Evolutionary conservation across 2,329 filamentous ascomycete genomes (phyloP).

Genomic region (Lasiodiplodia theobromae): DNA sequence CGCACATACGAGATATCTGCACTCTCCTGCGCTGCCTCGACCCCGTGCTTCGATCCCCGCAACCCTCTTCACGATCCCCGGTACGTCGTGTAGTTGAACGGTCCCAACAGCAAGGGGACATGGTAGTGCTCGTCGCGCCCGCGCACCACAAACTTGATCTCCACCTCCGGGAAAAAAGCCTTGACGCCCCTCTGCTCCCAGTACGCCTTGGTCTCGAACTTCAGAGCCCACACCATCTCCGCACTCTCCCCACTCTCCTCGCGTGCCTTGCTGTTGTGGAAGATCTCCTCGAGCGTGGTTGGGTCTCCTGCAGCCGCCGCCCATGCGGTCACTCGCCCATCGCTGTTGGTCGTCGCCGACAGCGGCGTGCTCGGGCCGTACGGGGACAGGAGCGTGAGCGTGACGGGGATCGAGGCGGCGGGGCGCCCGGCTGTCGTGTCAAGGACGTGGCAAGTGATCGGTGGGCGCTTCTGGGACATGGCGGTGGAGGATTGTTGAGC

Average conservation of each 20-base stretch:
- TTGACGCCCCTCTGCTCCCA: slow-evolving; percentile 65
- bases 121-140: slow-evolving; percentile 72
- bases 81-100: slow-evolving; percentile 84
- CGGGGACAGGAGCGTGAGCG: slow-evolving; percentile 59
- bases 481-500: slow-evolving; percentile 20
- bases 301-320: slow-evolving; percentile 17
- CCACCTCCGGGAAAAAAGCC: slow-evolving; percentile 65
- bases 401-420: slow-evolving; percentile 70
- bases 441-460: slow-evolving; percentile 87
- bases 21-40: neutral
- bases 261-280: slow-evolving; percentile 32
- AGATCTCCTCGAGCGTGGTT: slow-evolving; percentile 29
- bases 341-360: slow-evolving; percentile 68
- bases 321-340: slow-evolving; percentile 78
- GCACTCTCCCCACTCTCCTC: slow-evolving; percentile 38
- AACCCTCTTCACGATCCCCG: slow-evolving; percentile 67
- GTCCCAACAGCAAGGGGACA: slow-evolving; percentile 78
- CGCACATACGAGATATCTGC: neutral
- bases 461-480: slow-evolving; percentile 43
- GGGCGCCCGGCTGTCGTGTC: slow-evolving; percentile 79
- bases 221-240: slow-evolving; percentile 70
- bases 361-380: slow-evolving; percentile 39
- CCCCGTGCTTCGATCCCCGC: neutral
- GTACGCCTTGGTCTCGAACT: slow-evolving; percentile 76
- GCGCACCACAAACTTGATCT: slow-evolving; percentile 61